phyloP scores from a whole-genome alignment of 768 basidiomycete species.

The Trametes maxima region DNA sequence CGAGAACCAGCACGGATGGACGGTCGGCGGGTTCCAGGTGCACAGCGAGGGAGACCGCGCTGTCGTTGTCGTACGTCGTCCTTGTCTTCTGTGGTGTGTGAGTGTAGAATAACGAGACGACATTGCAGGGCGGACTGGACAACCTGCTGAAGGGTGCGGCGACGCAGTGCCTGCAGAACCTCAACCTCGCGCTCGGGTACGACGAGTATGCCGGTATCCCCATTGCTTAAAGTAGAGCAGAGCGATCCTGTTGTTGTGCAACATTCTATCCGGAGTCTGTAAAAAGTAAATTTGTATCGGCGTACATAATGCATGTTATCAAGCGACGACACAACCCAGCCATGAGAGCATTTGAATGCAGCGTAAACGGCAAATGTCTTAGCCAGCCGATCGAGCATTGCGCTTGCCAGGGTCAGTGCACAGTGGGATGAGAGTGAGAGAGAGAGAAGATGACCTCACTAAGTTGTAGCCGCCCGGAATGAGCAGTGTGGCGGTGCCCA shows the following conservation, averaged over 20 bases:
- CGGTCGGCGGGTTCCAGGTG: constrained; percentile 91
- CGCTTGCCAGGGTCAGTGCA: no score
- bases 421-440: no score
- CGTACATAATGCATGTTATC: background rate
- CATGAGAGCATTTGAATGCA: no score
- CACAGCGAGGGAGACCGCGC: constrained; percentile 87
- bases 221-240: constrained; percentile 28
- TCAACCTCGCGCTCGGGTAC: constrained; percentile 87
- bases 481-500: background rate
- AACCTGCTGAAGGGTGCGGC: constrained; percentile 98
- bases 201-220: constrained; percentile 85
- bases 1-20: constrained; percentile 85
- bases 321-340: no score
- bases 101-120: background rate
- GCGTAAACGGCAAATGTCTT: no score
- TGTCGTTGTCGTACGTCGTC: constrained; percentile 80
- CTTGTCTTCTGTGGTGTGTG: background rate
- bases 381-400: no score
- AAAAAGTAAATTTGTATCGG: background rate
- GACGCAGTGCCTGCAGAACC: constrained; percentile 95
- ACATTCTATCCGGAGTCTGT: background rate
- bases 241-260: background rate
- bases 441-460: no score
- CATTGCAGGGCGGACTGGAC: constrained; percentile 83
- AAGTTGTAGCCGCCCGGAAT: no score